Evolutionary conservation across 768 basidiomycete species (phyloP), one percentile per base, ranked within the genome.

Genomic region (Russula abietina): DNA sequence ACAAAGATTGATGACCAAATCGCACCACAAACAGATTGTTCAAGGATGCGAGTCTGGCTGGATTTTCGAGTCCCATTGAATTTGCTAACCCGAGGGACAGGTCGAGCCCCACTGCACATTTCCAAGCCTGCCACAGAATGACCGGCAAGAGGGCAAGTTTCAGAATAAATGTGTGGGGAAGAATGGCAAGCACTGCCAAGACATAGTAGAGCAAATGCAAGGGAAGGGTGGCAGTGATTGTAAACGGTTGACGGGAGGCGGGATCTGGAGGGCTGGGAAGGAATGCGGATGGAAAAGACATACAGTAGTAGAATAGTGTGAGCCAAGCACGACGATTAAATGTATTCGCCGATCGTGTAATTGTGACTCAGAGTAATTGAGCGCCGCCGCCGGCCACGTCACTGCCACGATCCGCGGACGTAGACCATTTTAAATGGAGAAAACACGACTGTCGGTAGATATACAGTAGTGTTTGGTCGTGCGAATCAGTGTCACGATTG

Each of bases 21-120:
- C 61, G 57, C 41, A 66, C 65, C 49, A 57, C 58, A 38, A 45
- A 62, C 9, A 24, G 26, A 36, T 39, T 53, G n/a, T 62, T 62
- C 16, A 26, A 60, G 24, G 26, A 17, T 2, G 38, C 22, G 36
- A 66, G 32, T 28, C 65, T 22, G 28, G 50, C 61, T 9, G 28
- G n/a, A 51, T 50, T 33, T 16, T 45, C 38, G 1, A 33, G 7
- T 11, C 57, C 45, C 14, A 62, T 32, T 22, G 22, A 46, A n/a
- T 17, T 45, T 1, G 56, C 61, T 19, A 60, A 39, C 24, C 53
- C 58, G 10, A 17, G 22, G 10, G 61, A 52, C n/a, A 55, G 33
- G 46, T 66, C 57, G 5, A 52, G 39, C 11, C 43, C 48, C 24
- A 60, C 53, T 2, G 58, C 58, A 14, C 49, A 56, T n/a, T 24